phyloP scores from a whole-genome alignment of 306 rosid species.

The Vachellia collinsii region DNA sequence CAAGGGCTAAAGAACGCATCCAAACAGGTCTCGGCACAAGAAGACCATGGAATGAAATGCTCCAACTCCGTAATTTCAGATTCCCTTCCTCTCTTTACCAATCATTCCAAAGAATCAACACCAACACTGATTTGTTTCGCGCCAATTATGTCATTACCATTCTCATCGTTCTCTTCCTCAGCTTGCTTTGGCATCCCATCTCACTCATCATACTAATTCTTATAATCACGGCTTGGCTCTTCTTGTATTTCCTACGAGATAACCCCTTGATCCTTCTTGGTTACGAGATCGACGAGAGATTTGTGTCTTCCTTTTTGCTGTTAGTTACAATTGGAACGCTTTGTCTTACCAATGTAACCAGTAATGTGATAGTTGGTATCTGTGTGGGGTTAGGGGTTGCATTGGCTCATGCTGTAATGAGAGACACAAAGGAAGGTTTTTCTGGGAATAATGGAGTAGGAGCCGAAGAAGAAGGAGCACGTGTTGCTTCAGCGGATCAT shows the following conservation, averaged over 20 bases:
- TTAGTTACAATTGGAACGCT: conserved; percentile 32
- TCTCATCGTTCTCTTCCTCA: conserved; percentile 52
- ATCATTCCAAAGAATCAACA: conserved; percentile 55
- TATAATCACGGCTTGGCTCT: conserved; percentile 60
- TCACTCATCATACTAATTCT: conserved; percentile 50
- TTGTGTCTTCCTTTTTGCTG: conserved; percentile 21
- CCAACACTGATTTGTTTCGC: conserved; percentile 46
- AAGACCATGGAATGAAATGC: conserved; percentile 70
- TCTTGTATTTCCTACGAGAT: conserved; percentile 55
- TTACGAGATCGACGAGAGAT: conserved; percentile 39
- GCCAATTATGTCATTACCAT: conserved; percentile 57
- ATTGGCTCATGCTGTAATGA: conserved; percentile 47
- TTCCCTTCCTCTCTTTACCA: conserved; percentile 47
- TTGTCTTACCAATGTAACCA: conserved; percentile 32
- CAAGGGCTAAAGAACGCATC: conserved; percentile 47
- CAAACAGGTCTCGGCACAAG: conserved; percentile 42
- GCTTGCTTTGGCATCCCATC: conserved; percentile 64
- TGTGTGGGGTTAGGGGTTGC: conserved; percentile 33
- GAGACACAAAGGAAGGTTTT: conserved; percentile 40
- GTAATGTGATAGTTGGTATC: conserved; percentile 37
- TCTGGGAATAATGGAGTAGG: conserved; percentile 27
- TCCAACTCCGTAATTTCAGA: conserved; percentile 44
- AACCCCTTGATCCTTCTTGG: conserved; percentile 52
- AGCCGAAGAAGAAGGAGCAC: not conserved
- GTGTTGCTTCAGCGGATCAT: conserved; percentile 11